A percentile compares a stretch with the other conserved stretches of the same genome.
Conservation (phyloP, 768 basidiomycete genomes). For the Psilocybe cubensis region DNA sequence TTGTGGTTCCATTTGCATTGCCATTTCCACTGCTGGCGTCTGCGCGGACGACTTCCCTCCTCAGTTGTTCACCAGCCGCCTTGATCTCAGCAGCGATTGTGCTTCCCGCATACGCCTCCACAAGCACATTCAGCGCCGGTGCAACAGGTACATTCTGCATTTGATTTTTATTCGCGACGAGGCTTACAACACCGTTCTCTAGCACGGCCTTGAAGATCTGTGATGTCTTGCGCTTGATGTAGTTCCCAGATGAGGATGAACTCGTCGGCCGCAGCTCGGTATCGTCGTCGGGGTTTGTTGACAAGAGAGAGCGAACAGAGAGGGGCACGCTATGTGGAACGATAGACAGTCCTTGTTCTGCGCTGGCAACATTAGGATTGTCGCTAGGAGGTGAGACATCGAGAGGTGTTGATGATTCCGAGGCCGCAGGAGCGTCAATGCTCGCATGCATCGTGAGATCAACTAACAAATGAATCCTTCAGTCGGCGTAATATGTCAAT, state of each 20-base stretch:
- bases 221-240: constrained; percentile 73
- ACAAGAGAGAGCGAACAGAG: constrained; percentile 43
- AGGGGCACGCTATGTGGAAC: constrained; percentile 31
- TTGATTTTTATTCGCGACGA: constrained; percentile 13
- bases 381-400: constrained; percentile 34
- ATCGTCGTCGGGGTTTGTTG: constrained; percentile 41
- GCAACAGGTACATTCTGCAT: constrained; percentile 39
- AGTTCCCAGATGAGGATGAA: constrained; percentile 45
- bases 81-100: constrained; percentile 64
- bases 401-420: constrained; percentile 22
- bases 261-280: constrained; percentile 50
- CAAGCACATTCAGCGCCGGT: constrained; percentile 70
- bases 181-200: constrained; percentile 15
- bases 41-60: constrained; percentile 33
- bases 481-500: not conserved
- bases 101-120: constrained; percentile 72
- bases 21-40: constrained; percentile 29
- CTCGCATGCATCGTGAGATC: constrained; percentile 72
- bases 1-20: constrained; percentile 28
- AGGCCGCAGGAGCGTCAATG: constrained; percentile 38
- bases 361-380: constrained; percentile 56
- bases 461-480: constrained; percentile 41
- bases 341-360: constrained; percentile 63
- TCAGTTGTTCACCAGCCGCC: constrained; percentile 59
- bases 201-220: constrained; percentile 67